Base-by-base conservation (phyloP, 768 basidiomycete genomes). In the Suillus placidus region DNA sequence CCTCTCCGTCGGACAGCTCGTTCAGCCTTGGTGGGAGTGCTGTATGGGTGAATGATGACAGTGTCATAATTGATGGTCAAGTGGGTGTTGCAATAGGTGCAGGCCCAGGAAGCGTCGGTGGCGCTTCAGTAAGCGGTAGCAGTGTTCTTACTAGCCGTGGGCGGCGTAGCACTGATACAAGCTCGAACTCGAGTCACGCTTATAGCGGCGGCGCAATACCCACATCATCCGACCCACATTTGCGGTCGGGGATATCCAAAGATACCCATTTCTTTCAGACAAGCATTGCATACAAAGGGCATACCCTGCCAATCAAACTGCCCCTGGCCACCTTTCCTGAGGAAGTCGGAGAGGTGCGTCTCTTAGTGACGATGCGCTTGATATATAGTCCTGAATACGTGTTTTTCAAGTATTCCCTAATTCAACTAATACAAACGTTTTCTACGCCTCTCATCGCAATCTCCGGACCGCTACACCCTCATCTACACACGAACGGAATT, bases 251-350 rank as follows among this genome's bases (percentile, higher is more conserved):
- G 35, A 68, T 83, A 69, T 81, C 83, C 57, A 94, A 93, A 71
- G 97, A 99, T 82, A 98, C 96, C 43, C 96, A 98, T 74, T 97
- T 93, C 74, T 98, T 88, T 78, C 90, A 95, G 72, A 93, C 96
- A 1, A 84, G 85, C 13, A 91, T 97, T 63, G 86, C 83, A 16
- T 97, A 95, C 78, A 91, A 90, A 75, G 89, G 89, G 63, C 89
- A 95, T 67, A 86, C 87, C 35, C 77, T 98, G 37, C 96, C 95
- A 16, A 94, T 99, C 73, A 91, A 94, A 72, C 87, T 99, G 76
- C 97, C 97, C 0, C 79, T 97, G 55, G 87, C 88, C 23, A 92
- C 90, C 2, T 98, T 97, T 74, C 85, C 93, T 0, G 94, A 96
- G 76, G 97, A 99, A 82, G 94, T 99, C 64, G 96, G 97, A 54